phyloP scores from a whole-genome alignment of 2,329 filamentous ascomycete genomes.

The Trichoderma atrobrunneum region DNA sequence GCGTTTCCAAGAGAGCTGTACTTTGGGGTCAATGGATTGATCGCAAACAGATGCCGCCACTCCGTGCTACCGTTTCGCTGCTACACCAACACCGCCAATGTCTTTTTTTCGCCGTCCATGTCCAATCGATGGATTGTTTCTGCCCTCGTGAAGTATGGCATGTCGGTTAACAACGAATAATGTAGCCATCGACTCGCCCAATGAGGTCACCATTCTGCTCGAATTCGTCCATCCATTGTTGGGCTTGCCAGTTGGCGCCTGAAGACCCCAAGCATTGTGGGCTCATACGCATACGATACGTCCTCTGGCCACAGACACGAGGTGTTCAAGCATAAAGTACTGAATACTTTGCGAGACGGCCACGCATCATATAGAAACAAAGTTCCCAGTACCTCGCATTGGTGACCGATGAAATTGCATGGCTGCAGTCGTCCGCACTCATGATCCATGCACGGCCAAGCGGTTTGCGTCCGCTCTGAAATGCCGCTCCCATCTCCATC shows the following conservation, averaged over 20 bases:
- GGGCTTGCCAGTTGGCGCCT: slow-evolving; percentile 5
- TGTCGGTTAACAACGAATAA: not conserved
- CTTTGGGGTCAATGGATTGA: not conserved
- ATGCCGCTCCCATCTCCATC: not conserved
- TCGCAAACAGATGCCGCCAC: not conserved
- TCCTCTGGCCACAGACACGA: not conserved
- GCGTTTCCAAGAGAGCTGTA: not conserved
- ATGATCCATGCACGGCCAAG: slow-evolving; percentile 12
- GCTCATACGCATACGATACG: not conserved
- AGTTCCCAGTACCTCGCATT: not conserved
- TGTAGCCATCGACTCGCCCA: not conserved
- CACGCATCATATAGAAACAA: accelerated
- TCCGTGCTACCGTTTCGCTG: not conserved
- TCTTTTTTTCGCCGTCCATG: not conserved
- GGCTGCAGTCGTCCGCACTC: not conserved
- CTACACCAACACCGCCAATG: not conserved
- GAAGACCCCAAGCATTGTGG: slow-evolving; percentile 5
- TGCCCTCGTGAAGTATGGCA: not conserved
- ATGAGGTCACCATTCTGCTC: not conserved
- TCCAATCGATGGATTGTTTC: not conserved
- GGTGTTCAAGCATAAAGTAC: not conserved
- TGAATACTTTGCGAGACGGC: not conserved
- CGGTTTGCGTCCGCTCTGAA: not conserved
- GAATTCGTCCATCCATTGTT: not conserved
- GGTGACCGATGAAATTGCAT: not conserved